Evolutionary conservation across 176 grass and related monocot species (phyloP).

Genomic region (Oryza coarctata): DNA sequence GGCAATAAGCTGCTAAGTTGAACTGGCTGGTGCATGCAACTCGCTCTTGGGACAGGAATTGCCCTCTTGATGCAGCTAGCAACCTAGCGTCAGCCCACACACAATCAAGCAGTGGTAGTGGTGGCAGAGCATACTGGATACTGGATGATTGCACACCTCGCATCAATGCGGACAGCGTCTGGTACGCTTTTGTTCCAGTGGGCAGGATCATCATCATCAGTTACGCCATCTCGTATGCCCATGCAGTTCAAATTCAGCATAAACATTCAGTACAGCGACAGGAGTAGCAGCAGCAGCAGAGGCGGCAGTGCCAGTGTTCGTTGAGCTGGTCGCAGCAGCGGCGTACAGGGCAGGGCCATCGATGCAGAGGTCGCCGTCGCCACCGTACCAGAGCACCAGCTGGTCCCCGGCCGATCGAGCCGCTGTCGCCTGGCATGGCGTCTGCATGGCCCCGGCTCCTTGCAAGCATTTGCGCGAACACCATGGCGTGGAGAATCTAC

Average conservation of each 20-base stretch:
- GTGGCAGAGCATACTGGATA: background rate
- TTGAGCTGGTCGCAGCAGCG: conserved; percentile 26
- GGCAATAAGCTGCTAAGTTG: background rate
- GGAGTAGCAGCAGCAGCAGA: background rate
- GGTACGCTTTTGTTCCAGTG: conserved; percentile 13
- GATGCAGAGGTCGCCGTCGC: background rate
- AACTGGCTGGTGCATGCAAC: background rate
- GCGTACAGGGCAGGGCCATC: conserved; percentile 2
- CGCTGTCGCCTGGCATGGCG: conserved; percentile 30
- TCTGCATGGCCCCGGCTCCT: conserved; percentile 24
- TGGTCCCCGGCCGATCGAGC: conserved; percentile 26
- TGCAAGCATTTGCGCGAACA: conserved; percentile 13
- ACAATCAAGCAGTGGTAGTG: background rate
- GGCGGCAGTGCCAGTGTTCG: conserved; percentile 33
- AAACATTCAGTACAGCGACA: background rate
- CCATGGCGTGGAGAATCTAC: background rate
- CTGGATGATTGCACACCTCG: background rate
- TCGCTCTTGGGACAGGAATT: rapidly evolving
- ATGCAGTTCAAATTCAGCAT: conserved; percentile 28
- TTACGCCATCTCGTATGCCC: conserved; percentile 24
- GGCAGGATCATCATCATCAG: conserved; percentile 18
- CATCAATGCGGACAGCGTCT: background rate
- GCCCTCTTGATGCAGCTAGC: background rate
- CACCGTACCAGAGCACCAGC: conserved; percentile 19
- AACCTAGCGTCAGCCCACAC: background rate